A percentile compares a stretch with the other conserved stretches of the same genome.
These are phyloP conservation scores for Claviceps sp. DNA, from an alignment of 2,329 filamentous ascomycete species.

Conservation along the genomic window DNA sequence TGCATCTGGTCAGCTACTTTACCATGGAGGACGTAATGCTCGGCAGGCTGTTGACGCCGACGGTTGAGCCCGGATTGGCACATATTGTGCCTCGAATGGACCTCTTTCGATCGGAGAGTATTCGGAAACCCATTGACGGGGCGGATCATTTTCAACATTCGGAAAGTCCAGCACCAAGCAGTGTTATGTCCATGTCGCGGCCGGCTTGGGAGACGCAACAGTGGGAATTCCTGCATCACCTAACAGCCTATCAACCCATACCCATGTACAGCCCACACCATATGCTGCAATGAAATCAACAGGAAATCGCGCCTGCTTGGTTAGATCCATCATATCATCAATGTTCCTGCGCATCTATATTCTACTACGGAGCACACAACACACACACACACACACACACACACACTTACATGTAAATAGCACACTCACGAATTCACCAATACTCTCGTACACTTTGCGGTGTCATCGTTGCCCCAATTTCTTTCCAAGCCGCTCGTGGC, in stretches of 20 bases:
- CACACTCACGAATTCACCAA: no score
- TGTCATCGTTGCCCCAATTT: no score
- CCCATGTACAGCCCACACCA: neutral
- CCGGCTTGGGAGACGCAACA: slow-evolving; percentile 2
- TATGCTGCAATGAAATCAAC: neutral
- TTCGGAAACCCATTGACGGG: slow-evolving; percentile 4
- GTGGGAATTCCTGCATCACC: slow-evolving; percentile 2
- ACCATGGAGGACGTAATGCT: slow-evolving; percentile 47
- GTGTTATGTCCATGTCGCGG: neutral
- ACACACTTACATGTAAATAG: neutral
- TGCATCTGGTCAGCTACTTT: slow-evolving; percentile 83
- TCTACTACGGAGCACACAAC: no score
- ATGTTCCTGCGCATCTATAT: no score
- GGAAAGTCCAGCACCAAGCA: neutral
- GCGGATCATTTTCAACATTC: neutral
- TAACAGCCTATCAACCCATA: slow-evolving; percentile 1
- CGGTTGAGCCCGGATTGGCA: neutral
- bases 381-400: neutral
- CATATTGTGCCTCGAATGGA: slow-evolving; percentile 2
- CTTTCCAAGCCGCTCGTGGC: no score
- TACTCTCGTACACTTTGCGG: no score
- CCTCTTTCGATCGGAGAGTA: slow-evolving; percentile 1
- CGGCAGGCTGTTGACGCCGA: slow-evolving; percentile 1
- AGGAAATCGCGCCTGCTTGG: neutral
- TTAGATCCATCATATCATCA: no score